These are phyloP conservation scores for Avicennia marina DNA, from an alignment of 257 asterid species.

Conservation along the genomic window DNA sequence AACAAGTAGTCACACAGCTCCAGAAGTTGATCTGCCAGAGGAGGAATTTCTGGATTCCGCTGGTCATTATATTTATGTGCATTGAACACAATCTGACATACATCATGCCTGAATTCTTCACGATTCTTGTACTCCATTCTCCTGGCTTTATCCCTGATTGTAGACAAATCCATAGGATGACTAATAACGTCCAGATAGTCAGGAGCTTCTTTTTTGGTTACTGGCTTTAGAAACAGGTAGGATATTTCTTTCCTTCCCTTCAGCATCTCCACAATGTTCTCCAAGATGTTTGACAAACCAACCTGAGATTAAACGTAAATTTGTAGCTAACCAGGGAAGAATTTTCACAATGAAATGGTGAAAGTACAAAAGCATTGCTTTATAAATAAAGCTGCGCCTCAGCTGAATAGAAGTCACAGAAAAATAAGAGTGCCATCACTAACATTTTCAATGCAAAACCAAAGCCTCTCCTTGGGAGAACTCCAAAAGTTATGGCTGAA, in stretches of 20 bases:
- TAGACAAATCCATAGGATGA: constrained; percentile 89
- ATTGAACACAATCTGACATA: constrained; percentile 64
- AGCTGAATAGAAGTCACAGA: too few species aligned
- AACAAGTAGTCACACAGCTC: constrained; percentile 84
- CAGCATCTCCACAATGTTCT: constrained; percentile 64
- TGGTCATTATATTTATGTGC: constrained; percentile 80
- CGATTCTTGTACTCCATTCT: constrained; percentile 78
- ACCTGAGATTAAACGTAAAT: constrained; percentile 48
- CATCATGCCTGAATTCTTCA: constrained; percentile 82
- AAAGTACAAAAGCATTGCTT: too few species aligned
- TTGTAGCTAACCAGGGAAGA: constrained; percentile 2
- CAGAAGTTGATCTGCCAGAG: constrained; percentile 93
- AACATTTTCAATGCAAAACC: too few species aligned
- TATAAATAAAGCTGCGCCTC: too few species aligned
- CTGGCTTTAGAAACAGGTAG: constrained; percentile 81
- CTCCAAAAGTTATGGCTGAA: too few species aligned
- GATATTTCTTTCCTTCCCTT: constrained; percentile 59
- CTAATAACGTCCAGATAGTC: constrained; percentile 58
- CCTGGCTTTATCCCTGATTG: constrained; percentile 67
- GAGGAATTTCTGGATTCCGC: constrained; percentile 93
- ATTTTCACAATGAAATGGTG: neutral
- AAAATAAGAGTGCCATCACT: too few species aligned
- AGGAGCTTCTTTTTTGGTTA: constrained; percentile 88
- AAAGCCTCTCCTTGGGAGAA: too few species aligned
- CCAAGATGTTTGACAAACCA: constrained; percentile 77